Percentiles rank a stretch among this genome's conserved stretches.
phyloP scores from a whole-genome alignment of 331 rosid genomes.

The Malus hybrid region DNA sequence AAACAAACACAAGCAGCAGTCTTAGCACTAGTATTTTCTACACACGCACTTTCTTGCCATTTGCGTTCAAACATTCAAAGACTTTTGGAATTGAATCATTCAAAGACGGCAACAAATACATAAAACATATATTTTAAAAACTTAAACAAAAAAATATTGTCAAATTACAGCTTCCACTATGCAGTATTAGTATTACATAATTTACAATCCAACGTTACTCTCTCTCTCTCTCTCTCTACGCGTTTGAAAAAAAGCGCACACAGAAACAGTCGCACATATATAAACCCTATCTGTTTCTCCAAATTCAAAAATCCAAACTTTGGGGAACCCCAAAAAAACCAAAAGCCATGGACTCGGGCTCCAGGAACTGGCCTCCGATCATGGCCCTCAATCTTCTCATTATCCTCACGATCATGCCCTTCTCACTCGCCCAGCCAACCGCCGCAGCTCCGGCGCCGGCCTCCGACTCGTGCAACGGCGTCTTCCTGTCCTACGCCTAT shows the following conservation, averaged over 20 bases:
- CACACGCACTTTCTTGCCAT: background rate
- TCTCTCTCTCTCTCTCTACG: background rate
- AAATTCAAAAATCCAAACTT: constrained; percentile 14
- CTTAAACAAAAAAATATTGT: background rate
- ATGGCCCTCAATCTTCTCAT: constrained; percentile 13
- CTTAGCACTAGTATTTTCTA: background rate
- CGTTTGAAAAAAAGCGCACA: background rate
- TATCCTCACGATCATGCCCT: background rate
- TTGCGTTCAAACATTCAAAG: background rate
- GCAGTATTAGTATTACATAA: background rate
- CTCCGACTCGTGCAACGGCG: constrained; percentile 51
- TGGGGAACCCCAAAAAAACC: background rate
- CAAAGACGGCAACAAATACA: constrained; percentile 16
- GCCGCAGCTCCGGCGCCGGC: constrained; percentile 34
- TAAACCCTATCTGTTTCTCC: background rate
- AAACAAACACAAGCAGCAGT: background rate
- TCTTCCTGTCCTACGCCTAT: constrained; percentile 59
- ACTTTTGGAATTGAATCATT: constrained; percentile 21
- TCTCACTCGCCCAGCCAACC: constrained; percentile 13
- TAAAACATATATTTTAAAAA: background rate
- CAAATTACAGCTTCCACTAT: constrained; percentile 11
- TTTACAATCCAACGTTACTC: background rate
- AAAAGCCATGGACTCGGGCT: constrained; percentile 22
- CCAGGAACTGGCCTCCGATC: constrained; percentile 2
- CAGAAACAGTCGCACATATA: background rate